Base-by-base conservation (phyloP, 148 eudicot species). In the Linanthus parryae region DNA sequence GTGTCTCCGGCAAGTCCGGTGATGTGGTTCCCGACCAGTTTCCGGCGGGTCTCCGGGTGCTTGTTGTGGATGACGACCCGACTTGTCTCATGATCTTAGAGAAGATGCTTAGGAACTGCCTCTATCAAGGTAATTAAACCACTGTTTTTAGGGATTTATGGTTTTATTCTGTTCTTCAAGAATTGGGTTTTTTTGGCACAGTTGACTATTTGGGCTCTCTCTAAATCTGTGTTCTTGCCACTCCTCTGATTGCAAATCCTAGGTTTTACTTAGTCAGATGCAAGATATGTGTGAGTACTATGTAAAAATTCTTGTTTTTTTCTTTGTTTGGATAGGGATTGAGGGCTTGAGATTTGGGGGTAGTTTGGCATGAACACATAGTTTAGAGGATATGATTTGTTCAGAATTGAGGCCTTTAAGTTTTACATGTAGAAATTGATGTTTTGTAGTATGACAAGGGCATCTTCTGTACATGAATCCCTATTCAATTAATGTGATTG, bases 41-140 rank as follows among this genome's bases (percentile, higher is more conserved):
- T 72, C 96, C 98, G 50, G 96, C 67, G 20, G 96, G 98, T 69
- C 78, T 92, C 12, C 67, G 91, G 59, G 99, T 92, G 0, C 91
- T 92, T 45, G 82, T 92, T 5, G 96, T 92, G 10, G 99, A 92
- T 59, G 99, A 92, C 72, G 98, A 92, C 73, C 87, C 85, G 16
- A 92, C 90, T 71, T 92, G 98, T 65, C 80, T 92, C 14, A 92
- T 64, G 78, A 87, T 92, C 75, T 75, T 92, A 46, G 88, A 87
- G 54, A 87, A 69, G 76, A 92, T 92, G 98, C 96, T 92, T n/a
- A 57, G 64, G 26, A 80, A 65, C 62, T 92, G 98, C 63, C 73
- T 63, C 27, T 92, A 87, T 69, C 84, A 92, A 70, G 96, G 98
- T 91, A 68, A 12, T 1, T n/a, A n/a, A 30, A 10, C 14, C 16